Evolutionary conservation across 106 monocot genomes (phyloP), one percentile per base, ranked within the genome.

Genomic region (Acorus gramineus): DNA sequence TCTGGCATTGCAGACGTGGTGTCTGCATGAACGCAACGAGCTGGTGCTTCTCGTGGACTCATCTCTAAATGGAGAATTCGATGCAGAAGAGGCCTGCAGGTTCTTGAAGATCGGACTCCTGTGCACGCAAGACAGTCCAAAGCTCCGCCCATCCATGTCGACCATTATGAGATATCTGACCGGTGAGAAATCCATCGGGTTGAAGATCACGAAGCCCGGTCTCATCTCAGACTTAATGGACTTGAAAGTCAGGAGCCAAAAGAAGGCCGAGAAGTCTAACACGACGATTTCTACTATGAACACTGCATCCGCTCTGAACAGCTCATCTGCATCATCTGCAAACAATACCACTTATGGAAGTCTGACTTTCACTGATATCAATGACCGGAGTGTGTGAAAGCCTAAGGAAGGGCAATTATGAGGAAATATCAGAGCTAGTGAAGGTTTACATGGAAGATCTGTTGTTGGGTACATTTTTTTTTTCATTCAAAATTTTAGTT

Each of bases 121-220:
- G 11, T 74, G 73, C 66, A 74, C 66, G 7, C 73, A 74, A 52
- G 73, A 74, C 8, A 66, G 45, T 11, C 73, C 73, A 28, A 66
- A 46, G 43, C 59, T 59, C 49, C 73, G 73, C 5, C 73, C 73
- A 12, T 57, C 59, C 42, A 74, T 74, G 73, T 74, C 73, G 2
- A 52, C n/a, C 7, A 66, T 74, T 5, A 44, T 74, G 4, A 44
- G 53, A 28, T 66, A 66, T 65, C 52, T 74, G 66, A 66, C 59
- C 2, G 73, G 73, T 51, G 52, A 74, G 66, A 58, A 11, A 52
- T 7, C 59, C 10, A 66, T 66, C 56, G 52, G 59, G 6, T 11
- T 44, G 8, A 53, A 6, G 5, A 59, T 74, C 56, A 60, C 60
- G 47, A 66, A 60, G 28, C 73, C 73, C 0, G 73, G 66, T 2